Percentiles rank a stretch among this genome's conserved stretches.
Conservation (phyloP, 2,329 filamentous ascomycete genomes). For the Coniella vitis region DNA sequence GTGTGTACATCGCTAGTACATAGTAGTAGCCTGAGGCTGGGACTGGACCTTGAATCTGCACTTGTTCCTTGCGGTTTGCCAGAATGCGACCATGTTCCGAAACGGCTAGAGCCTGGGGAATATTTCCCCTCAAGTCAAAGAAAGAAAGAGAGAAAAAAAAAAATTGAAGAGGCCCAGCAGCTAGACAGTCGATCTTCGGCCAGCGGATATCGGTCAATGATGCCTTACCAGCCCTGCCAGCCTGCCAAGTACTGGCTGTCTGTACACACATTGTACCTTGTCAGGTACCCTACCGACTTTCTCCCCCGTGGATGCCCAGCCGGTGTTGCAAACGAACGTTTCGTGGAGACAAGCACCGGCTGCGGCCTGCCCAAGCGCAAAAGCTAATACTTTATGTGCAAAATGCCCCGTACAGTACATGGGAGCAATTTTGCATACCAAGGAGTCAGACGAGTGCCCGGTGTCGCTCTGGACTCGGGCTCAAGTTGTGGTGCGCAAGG, state of each 20-base stretch:
- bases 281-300: too few relatives aligned
- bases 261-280: background rate
- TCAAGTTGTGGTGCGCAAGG: too few relatives aligned
- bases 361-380: background rate
- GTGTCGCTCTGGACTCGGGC: too few relatives aligned
- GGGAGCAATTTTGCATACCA: background rate
- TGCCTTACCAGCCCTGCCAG: too few relatives aligned
- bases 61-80: too few relatives aligned
- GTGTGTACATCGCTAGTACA: background rate
- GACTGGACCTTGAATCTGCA: too few relatives aligned
- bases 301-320: background rate
- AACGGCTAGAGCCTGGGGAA: background rate
- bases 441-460: background rate
- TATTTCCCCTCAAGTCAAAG: background rate
- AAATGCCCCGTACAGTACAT: background rate
- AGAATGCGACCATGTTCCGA: background rate
- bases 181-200: background rate
- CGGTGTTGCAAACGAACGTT: conserved; percentile 2
- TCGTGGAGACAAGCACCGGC: conserved; percentile 1
- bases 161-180: background rate
- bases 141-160: background rate
- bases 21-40: too few relatives aligned
- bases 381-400: background rate
- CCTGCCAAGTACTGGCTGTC: too few relatives aligned
- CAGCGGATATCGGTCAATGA: conserved; percentile 1